These are phyloP conservation scores for Penicillium olsonii DNA, from an alignment of 2,329 filamentous ascomycete genomes.

Conservation along the genomic window DNA sequence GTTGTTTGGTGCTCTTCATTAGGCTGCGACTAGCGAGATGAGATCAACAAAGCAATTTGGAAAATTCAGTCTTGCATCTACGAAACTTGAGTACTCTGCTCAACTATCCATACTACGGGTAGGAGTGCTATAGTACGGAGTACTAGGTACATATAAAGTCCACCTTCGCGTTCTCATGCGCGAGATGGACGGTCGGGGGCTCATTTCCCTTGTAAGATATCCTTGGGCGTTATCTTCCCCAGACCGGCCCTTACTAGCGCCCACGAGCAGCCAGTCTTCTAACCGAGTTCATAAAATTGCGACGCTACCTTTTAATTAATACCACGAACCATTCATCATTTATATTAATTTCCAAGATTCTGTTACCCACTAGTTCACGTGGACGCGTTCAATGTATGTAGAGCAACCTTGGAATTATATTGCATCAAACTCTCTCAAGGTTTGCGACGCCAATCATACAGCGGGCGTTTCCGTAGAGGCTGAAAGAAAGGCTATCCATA, in stretches of 20 bases:
- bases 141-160: no score
- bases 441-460: neutral
- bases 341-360: constrained; percentile 2
- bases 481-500: constrained; percentile 1
- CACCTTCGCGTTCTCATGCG: no score
- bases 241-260: constrained; percentile 1
- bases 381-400: neutral
- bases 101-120: no score
- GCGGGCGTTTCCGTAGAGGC: neutral
- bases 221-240: constrained; percentile 7
- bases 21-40: constrained; percentile 5
- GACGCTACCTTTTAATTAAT: constrained; percentile 1
- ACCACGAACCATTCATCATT: constrained; percentile 1
- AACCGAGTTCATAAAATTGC: neutral
- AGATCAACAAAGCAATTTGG: constrained; percentile 1
- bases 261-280: neutral
- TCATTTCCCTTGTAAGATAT: no score
- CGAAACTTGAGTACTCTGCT: no score
- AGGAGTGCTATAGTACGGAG: neutral
- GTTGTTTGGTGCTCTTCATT: constrained; percentile 8
- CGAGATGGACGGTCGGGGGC: no score
- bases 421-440: no score
- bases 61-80: neutral
- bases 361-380: neutral
- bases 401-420: neutral